Evolutionary conservation across 306 rosid species (phyloP).

Genomic region (Inga oerstediana): DNA sequence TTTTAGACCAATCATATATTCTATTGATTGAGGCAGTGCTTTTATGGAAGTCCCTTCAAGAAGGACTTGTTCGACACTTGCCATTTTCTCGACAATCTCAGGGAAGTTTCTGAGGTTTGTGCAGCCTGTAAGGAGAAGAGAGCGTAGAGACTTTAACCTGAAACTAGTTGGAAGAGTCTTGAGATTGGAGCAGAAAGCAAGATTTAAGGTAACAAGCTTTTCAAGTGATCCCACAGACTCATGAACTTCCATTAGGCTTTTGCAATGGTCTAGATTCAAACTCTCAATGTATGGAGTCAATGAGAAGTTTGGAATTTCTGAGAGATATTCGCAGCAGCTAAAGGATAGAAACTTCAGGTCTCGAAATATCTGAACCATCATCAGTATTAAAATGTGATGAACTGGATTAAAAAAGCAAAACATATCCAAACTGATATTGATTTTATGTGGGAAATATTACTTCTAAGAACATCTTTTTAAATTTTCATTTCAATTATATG

Average conservation of each 20-base stretch:
- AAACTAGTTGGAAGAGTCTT: slow-evolving; percentile 2
- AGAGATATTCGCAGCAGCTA: slow-evolving; percentile 7
- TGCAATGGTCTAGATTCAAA: slow-evolving; percentile 24
- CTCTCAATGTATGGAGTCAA: slow-evolving; percentile 21
- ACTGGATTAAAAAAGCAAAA: too few species aligned
- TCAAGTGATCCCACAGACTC: slow-evolving; percentile 21
- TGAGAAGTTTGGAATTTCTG: slow-evolving; percentile 11
- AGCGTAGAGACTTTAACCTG: background rate
- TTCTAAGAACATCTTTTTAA: too few species aligned
- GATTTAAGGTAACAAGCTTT: slow-evolving; percentile 18
- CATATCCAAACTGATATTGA: too few species aligned
- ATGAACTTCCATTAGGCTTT: background rate
- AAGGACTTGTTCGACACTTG: slow-evolving; percentile 14
- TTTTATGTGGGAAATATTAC: too few species aligned
- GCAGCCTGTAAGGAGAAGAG: slow-evolving; percentile 27
- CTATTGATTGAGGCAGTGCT: slow-evolving; percentile 14
- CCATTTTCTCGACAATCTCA: slow-evolving; percentile 2
- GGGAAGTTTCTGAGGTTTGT: slow-evolving; percentile 10
- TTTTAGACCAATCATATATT: background rate
- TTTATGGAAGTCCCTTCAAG: slow-evolving; percentile 24
- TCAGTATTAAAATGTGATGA: too few species aligned
- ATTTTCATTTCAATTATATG: too few species aligned
- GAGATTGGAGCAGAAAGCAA: slow-evolving; percentile 19
- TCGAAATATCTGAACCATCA: background rate
- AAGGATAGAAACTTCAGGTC: slow-evolving; percentile 8